These are phyloP conservation scores for Camellia japonica DNA, from an alignment of 148 eudicot species.

Conservation along the genomic window DNA sequence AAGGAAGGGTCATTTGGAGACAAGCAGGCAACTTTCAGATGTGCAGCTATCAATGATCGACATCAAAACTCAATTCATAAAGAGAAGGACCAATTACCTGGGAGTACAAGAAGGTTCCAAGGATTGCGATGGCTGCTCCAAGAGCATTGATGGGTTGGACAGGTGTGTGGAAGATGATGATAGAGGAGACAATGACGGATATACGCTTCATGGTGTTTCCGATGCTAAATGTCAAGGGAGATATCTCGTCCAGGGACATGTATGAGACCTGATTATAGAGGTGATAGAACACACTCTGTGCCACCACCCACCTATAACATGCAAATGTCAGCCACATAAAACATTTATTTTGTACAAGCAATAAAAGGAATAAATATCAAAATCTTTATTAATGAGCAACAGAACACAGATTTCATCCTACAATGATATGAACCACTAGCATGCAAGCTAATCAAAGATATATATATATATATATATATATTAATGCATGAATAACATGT, in stretches of 20 bases:
- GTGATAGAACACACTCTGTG: slow-evolving; percentile 47
- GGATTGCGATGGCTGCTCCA: slow-evolving; percentile 45
- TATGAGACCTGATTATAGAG: slow-evolving; percentile 46
- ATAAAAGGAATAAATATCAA: background rate
- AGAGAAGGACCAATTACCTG: slow-evolving; percentile 27
- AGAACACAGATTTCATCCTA: background rate
- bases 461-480: background rate
- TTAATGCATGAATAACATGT: too few relatives aligned
- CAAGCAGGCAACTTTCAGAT: background rate
- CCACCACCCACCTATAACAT: slow-evolving; percentile 38
- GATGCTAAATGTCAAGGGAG: slow-evolving; percentile 44
- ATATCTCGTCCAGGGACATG: slow-evolving; percentile 41
- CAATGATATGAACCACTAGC: background rate
- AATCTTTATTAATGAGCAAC: background rate
- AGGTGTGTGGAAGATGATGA: slow-evolving; percentile 41
- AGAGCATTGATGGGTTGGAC: slow-evolving; percentile 42
- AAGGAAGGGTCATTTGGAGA: background rate
- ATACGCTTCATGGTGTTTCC: slow-evolving; percentile 50
- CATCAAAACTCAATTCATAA: background rate
- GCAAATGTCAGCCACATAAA: slow-evolving; percentile 16
- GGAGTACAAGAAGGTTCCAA: slow-evolving; percentile 49
- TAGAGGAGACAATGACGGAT: slow-evolving; percentile 44
- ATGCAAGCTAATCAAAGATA: background rate
- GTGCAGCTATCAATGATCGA: background rate
- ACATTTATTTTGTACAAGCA: background rate